Base-by-base conservation (phyloP, 1,284 basidiomycete species). In the Sporisorium exsertum region DNA sequence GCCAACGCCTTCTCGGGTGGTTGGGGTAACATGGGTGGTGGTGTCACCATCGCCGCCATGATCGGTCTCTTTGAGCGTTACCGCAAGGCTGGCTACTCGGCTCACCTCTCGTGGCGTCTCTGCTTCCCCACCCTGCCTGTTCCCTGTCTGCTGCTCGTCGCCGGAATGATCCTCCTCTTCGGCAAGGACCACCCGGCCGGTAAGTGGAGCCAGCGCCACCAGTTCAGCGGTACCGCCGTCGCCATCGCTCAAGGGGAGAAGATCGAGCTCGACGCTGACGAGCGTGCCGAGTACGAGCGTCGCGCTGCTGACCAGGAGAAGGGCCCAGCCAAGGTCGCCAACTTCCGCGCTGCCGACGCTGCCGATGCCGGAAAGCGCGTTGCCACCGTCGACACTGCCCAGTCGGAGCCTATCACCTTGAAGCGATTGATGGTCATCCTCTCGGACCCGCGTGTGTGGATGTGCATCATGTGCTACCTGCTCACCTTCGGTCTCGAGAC, bases 181-280 rank as follows among this genome's bases (percentile, higher is more conserved):
- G 90, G 90, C 1, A 88, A 88, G 58, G 90, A 91, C 75, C 90
- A 90, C 54, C 90, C 90, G 0, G 87, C 88, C 9, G 91, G 90
- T 2, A 87, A 87, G 64, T 91, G 90, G 91, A 84, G 86, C 12
- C 85, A 89, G 32, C 86, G 90, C 7, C 88, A 90, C 80, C 87
- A 86, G n/a, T 81, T 87, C 12, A 86, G 86, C 10, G 86, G 86
- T n/a, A 85, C 87, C 24, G 84, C 84, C 7, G 75, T 84, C 40
- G 86, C 83, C 29, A 79, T 86, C 29, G 73, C 80, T 20, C 73
- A 80, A 18, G 86, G 86, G 0, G 84, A 86, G 54, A 66, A 83
- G 32, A 75, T 84, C 26, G 49, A 76, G 29, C 78, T 87, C 47
- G 86, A 86, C 73, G 33, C 64, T 1, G 35, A 65, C 26, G 86